Conservation (phyloP, 345 rosid genomes). For the Sonneratia caseolaris region DNA sequence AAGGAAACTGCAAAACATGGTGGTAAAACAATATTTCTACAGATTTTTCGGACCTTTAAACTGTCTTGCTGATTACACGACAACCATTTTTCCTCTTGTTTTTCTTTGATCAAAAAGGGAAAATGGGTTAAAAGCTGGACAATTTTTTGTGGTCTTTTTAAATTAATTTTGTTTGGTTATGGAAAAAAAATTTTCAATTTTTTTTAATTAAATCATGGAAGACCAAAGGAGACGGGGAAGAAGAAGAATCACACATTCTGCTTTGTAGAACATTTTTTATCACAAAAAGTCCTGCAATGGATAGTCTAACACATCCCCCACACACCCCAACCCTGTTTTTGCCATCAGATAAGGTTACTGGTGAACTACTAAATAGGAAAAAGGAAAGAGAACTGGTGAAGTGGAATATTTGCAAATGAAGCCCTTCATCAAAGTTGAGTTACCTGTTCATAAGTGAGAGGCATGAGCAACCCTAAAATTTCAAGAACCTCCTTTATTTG, state of each 20-base stretch:
- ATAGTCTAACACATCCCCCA: background rate
- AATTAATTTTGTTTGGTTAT: background rate
- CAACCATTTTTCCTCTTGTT: background rate
- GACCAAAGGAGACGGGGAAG: background rate
- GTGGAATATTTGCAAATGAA: background rate
- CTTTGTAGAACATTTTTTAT: background rate
- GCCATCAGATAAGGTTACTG: background rate
- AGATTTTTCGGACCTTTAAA: background rate
- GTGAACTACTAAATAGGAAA: too few species aligned
- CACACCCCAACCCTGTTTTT: background rate
- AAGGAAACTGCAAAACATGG: background rate
- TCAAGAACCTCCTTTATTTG: slow-evolving; percentile 48
- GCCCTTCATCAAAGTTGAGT: background rate
- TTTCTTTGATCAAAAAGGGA: background rate
- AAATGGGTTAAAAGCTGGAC: background rate
- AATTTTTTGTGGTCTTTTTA: background rate
- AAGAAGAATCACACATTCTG: background rate
- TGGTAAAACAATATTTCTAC: background rate
- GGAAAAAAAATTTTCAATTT: background rate
- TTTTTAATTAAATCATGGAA: background rate
- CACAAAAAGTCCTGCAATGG: background rate
- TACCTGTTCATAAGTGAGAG: slow-evolving; percentile 47
- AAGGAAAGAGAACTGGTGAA: background rate
- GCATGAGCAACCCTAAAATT: slow-evolving; percentile 53
- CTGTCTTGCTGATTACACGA: background rate